Evolutionary conservation across 192 early-diverging fungal species (phyloP).

Genomic region (Backusella luteola): DNA sequence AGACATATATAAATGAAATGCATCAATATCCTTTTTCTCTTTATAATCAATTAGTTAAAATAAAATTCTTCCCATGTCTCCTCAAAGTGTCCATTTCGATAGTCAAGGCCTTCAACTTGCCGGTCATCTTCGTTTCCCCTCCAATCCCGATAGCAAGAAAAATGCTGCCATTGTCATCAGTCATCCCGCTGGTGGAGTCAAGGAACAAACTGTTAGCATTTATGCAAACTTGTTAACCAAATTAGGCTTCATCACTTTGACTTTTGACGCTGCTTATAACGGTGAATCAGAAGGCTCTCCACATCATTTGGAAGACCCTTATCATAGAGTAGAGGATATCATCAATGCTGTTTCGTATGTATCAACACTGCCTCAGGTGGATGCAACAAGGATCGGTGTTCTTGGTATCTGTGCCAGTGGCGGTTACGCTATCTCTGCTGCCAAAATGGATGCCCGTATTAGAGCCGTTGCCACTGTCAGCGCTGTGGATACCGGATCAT

Average conservation of each 20-base stretch:
- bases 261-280: constrained; percentile 29
- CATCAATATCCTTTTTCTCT: not conserved
- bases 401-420: constrained; percentile 36
- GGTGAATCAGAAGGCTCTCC: constrained; percentile 30
- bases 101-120: not conserved
- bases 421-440: constrained; percentile 16
- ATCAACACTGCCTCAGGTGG: constrained; percentile 11
- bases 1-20: not conserved
- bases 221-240: constrained; percentile 22
- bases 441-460: constrained; percentile 22
- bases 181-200: constrained; percentile 22
- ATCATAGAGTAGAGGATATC: constrained; percentile 14
- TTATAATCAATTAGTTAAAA: not conserved
- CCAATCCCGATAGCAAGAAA: not conserved
- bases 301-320: constrained; percentile 27
- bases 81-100: not conserved
- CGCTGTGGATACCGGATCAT: constrained; percentile 7
- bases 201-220: constrained; percentile 29
- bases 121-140: not conserved
- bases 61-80: not conserved
- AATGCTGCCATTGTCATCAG: not conserved
- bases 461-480: constrained; percentile 23
- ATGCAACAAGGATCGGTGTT: constrained; percentile 22
- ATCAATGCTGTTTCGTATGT: constrained; percentile 31
- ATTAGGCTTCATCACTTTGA: constrained; percentile 22